Conservation (phyloP, 2,329 filamentous ascomycete species). For the Fusarium chlamydosporum region DNA sequence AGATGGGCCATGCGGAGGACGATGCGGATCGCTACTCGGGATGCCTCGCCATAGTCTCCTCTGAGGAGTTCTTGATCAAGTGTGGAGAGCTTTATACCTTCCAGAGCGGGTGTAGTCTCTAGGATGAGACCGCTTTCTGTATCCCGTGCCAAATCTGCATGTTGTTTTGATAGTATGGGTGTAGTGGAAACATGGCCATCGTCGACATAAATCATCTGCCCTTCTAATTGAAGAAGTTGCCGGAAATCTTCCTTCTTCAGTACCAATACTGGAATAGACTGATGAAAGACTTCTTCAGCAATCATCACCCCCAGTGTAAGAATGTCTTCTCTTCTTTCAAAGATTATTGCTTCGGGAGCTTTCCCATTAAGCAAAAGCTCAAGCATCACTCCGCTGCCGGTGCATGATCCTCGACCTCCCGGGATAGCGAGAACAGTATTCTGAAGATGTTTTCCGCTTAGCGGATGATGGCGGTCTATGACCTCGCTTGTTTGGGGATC, state of each 20-base stretch:
- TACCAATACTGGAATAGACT: slow-evolving; percentile 58
- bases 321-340: slow-evolving; percentile 60
- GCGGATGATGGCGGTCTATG: slow-evolving; percentile 60
- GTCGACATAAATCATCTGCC: slow-evolving; percentile 22
- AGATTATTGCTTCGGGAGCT: slow-evolving; percentile 59
- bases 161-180: background rate
- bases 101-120: slow-evolving; percentile 10
- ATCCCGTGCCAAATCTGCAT: background rate
- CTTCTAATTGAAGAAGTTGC: slow-evolving; percentile 19
- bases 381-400: slow-evolving; percentile 61
- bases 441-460: slow-evolving; percentile 54
- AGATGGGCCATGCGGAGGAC: slow-evolving; percentile 39
- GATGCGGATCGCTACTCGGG: slow-evolving; percentile 26
- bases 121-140: slow-evolving; percentile 10
- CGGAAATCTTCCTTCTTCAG: slow-evolving; percentile 41
- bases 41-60: slow-evolving; percentile 34
- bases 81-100: slow-evolving; percentile 40
- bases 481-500: slow-evolving; percentile 58
- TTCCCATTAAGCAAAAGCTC: slow-evolving; percentile 59
- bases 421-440: slow-evolving; percentile 60
- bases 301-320: slow-evolving; percentile 62
- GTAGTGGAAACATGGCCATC: slow-evolving; percentile 16
- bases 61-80: slow-evolving; percentile 19
- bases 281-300: slow-evolving; percentile 58
- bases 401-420: slow-evolving; percentile 62